phyloP scores from a whole-genome alignment of 2,329 filamentous ascomycete genomes.

The Lasiodiplodia hormozganensis region DNA sequence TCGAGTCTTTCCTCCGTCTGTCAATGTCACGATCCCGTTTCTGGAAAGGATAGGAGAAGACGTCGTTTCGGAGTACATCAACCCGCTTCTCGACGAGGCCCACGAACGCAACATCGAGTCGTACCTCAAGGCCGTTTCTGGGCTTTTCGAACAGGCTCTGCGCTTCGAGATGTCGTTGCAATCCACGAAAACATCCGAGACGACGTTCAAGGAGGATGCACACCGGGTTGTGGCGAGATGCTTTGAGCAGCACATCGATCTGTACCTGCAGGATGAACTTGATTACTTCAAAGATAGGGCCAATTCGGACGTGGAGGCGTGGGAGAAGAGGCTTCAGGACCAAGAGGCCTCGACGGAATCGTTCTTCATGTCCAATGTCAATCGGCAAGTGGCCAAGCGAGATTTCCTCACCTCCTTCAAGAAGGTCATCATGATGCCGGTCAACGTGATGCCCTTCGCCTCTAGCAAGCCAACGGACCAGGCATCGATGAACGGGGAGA shows the following conservation, averaged over 20 bases:
- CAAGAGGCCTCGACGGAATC: constrained; percentile 91
- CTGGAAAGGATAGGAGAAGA: constrained; percentile 85
- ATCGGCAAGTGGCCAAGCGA: constrained; percentile 91
- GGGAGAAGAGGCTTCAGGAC: constrained; percentile 91
- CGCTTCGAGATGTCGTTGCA: constrained; percentile 76
- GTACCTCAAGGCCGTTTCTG: constrained; percentile 86
- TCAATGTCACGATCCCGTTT: constrained; percentile 77
- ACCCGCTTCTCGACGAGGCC: constrained; percentile 83
- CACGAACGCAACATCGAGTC: constrained; percentile 76
- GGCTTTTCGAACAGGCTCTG: constrained; percentile 84
- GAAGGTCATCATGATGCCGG: constrained; percentile 99
- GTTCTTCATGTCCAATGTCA: constrained; percentile 95
- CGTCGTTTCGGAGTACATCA: constrained; percentile 83
- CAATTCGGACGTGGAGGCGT: constrained; percentile 77
- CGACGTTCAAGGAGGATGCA: constrained; percentile 69
- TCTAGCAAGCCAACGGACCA: constrained; percentile 46
- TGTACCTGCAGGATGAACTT: constrained; percentile 91
- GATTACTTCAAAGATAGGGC: constrained; percentile 81
- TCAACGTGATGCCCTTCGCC: constrained; percentile 71
- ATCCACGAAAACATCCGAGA: constrained; percentile 67
- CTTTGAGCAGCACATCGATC: constrained; percentile 91
- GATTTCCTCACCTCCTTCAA: constrained; percentile 97
- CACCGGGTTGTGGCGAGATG: constrained; percentile 72
- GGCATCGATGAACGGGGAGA: constrained; percentile 38
- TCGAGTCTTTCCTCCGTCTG: constrained; percentile 76